Percentiles rank a stretch among this genome's conserved stretches.
phyloP scores from a whole-genome alignment of 345 rosid species.

The Acer negundo region DNA sequence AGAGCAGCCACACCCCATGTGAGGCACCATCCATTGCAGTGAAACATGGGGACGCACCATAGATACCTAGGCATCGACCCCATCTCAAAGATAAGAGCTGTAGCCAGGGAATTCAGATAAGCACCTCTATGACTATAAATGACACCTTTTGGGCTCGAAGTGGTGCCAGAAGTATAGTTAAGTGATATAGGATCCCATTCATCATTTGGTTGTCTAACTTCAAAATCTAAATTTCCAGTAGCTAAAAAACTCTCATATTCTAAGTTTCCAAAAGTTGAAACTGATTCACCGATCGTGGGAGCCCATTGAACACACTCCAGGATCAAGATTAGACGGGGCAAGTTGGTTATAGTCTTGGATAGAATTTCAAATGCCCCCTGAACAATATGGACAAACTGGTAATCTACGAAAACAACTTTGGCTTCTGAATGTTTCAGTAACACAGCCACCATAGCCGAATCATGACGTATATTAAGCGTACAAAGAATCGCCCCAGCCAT shows the following conservation, averaged over 20 bases:
- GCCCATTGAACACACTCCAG: constrained; percentile 26
- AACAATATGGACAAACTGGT: constrained; percentile 43
- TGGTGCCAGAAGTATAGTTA: constrained; percentile 71
- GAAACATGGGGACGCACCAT: constrained; percentile 73
- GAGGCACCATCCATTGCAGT: constrained; percentile 75
- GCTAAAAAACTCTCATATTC: constrained; percentile 51
- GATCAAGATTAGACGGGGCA: constrained; percentile 48
- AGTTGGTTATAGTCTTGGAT: constrained; percentile 32
- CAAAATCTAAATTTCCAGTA: constrained; percentile 43
- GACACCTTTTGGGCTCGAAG: constrained; percentile 66
- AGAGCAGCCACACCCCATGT: constrained; percentile 61
- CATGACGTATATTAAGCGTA: constrained; percentile 57
- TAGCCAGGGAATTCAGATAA: constrained; percentile 56
- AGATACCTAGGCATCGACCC: constrained; percentile 52
- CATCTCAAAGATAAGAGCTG: constrained; percentile 46
- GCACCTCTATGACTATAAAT: constrained; percentile 65
- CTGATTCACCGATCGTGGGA: not conserved
- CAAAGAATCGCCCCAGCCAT: constrained; percentile 69
- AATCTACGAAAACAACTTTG: constrained; percentile 52
- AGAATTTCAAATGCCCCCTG: constrained; percentile 51
- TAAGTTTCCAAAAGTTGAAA: constrained; percentile 19
- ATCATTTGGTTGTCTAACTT: constrained; percentile 42
- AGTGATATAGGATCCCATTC: constrained; percentile 61
- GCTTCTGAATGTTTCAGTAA: constrained; percentile 59
- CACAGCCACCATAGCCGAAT: constrained; percentile 47